Conservation (phyloP, 108 stramenopile species). For the Nannochloropsis oceanica region DNA sequence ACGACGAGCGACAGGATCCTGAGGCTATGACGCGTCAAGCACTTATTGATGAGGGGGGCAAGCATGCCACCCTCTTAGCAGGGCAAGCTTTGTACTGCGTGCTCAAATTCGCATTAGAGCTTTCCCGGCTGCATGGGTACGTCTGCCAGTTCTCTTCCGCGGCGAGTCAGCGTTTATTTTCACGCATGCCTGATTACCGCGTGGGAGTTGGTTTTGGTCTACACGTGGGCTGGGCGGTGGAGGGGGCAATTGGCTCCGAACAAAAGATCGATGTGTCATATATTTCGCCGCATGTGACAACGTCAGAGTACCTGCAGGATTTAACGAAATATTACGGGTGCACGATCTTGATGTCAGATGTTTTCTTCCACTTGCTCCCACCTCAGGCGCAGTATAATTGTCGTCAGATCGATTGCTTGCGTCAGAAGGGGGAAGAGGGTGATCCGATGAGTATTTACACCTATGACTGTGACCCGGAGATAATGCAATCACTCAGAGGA, state of each 20-base stretch:
- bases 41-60: not conserved
- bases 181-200: conserved; percentile 12
- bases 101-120: conserved; percentile 2
- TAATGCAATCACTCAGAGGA: not conserved
- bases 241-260: conserved; percentile 82
- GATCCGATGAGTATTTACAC: not conserved
- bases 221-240: conserved; percentile 97
- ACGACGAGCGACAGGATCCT: not conserved
- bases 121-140: conserved; percentile 2
- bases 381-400: conserved; percentile 44
- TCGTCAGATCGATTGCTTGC: conserved; percentile 54
- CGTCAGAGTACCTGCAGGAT: conserved; percentile 67
- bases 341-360: conserved; percentile 65
- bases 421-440: not conserved
- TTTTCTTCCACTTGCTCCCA: conserved; percentile 58
- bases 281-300: conserved; percentile 68
- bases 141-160: conserved; percentile 13
- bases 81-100: not conserved
- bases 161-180: not conserved
- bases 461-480: not conserved
- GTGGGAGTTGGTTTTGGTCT: conserved; percentile 65
- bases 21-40: not conserved
- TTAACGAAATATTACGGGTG: conserved; percentile 70
- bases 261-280: conserved; percentile 88
- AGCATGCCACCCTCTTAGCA: not conserved